phyloP scores from a whole-genome alignment of 164 flowering plant species.

The Nelumbo lutea region DNA sequence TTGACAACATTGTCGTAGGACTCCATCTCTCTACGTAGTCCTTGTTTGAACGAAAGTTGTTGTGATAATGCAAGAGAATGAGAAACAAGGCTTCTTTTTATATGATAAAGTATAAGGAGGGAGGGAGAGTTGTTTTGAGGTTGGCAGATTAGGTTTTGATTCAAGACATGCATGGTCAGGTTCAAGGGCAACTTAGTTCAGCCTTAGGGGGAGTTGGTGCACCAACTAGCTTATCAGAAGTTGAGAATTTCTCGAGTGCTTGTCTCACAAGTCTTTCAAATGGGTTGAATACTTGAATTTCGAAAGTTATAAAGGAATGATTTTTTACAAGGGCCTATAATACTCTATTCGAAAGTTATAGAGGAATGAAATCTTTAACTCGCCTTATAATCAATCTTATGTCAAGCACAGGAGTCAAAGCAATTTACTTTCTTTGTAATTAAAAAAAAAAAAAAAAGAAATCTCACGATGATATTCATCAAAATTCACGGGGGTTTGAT shows the following conservation, averaged over 20 bases:
- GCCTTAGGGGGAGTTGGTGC: conserved; percentile 35
- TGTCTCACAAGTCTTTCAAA: conserved; percentile 3
- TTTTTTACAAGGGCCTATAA: too few relatives aligned
- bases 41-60: neutral
- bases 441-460: too few relatives aligned
- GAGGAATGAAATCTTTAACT: too few relatives aligned
- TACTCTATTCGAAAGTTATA: too few relatives aligned
- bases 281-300: neutral
- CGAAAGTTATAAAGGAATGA: too few relatives aligned
- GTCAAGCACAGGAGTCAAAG: neutral
- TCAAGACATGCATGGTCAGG: conserved; percentile 5
- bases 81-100: neutral
- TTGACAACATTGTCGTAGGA: conserved; percentile 5
- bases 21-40: conserved; percentile 19
- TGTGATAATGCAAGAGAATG: conserved; percentile 1
- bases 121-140: neutral
- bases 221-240: conserved; percentile 28
- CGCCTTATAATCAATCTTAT: neutral
- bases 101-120: neutral
- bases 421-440: neutral
- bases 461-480: too few relatives aligned
- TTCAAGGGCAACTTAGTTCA: conserved; percentile 13
- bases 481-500: too few relatives aligned
- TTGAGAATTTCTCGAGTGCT: neutral
- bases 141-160: conserved; percentile 22